Evolutionary conservation across 495 filamentous ascomycete species (phyloP).

Genomic region (Neurospora cerealis): DNA sequence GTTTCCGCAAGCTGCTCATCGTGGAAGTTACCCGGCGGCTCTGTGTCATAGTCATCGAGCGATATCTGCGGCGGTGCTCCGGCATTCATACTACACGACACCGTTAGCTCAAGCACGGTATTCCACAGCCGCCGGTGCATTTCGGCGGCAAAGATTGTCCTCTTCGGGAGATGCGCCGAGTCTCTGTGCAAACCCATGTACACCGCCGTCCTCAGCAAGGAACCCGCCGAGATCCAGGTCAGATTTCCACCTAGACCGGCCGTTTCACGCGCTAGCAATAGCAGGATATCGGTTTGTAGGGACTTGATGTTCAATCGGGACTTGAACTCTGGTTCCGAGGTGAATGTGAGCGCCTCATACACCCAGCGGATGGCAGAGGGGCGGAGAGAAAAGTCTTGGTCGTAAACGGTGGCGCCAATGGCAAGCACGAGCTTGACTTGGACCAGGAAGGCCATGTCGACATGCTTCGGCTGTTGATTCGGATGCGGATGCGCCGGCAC

Average conservation of each 20-base stretch:
- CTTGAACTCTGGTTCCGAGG: conserved; percentile 15
- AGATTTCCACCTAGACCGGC: conserved; percentile 12
- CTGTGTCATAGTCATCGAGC: conserved; percentile 35
- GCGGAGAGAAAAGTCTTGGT: conserved; percentile 15
- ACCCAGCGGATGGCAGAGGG: conserved; percentile 11
- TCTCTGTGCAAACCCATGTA: conserved; percentile 20
- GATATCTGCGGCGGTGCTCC: conserved; percentile 44
- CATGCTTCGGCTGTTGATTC: neutral
- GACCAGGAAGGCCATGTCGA: conserved; percentile 1
- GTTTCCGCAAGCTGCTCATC: conserved; percentile 26
- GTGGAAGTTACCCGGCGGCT: conserved; percentile 37
- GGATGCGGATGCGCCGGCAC: neutral
- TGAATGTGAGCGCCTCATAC: conserved; percentile 17
- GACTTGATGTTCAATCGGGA: conserved; percentile 5
- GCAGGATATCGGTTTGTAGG: conserved; percentile 12
- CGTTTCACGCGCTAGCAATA: conserved; percentile 12
- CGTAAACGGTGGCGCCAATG: conserved; percentile 14
- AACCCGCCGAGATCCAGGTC: conserved; percentile 8
- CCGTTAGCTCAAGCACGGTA: conserved; percentile 47
- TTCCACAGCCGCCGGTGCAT: conserved; percentile 54
- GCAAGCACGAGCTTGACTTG: conserved; percentile 18
- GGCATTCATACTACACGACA: conserved; percentile 42
- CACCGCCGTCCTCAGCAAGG: conserved; percentile 14
- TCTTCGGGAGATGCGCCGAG: conserved; percentile 10
- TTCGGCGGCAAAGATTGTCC: conserved; percentile 36